Percentiles rank a stretch among this genome's conserved stretches.
Conservation (phyloP, 2,329 filamentous ascomycete genomes). For the Xylaria sp. region DNA sequence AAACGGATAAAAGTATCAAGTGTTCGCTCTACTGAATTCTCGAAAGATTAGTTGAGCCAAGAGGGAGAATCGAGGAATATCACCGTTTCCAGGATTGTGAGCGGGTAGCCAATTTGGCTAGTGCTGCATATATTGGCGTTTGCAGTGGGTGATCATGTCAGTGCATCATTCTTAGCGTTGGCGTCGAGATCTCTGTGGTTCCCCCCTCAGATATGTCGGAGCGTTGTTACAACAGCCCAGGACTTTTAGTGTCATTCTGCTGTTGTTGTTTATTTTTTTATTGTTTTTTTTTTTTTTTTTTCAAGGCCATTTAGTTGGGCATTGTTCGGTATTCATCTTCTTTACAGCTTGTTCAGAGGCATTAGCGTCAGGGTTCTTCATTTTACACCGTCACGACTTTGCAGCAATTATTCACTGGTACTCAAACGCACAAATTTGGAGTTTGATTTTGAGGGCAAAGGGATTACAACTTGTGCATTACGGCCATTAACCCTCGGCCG, state of each 20-base stretch:
- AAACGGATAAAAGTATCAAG: not conserved
- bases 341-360: slow-evolving; percentile 42
- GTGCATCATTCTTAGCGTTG: slow-evolving; percentile 49
- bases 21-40: slow-evolving; percentile 12
- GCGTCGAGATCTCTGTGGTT: slow-evolving; percentile 49
- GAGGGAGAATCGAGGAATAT: slow-evolving; percentile 26
- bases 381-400: slow-evolving; percentile 37
- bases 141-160: slow-evolving; percentile 44
- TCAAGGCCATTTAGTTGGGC: slow-evolving; percentile 46
- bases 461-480: slow-evolving; percentile 30
- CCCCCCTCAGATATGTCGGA: slow-evolving; percentile 41
- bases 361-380: slow-evolving; percentile 47
- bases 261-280: slow-evolving; percentile 35
- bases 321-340: slow-evolving; percentile 48
- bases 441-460: slow-evolving; percentile 36
- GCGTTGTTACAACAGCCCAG: slow-evolving; percentile 44
- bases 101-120: slow-evolving; percentile 45
- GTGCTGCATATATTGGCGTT: slow-evolving; percentile 49
- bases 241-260: slow-evolving; percentile 47
- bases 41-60: slow-evolving; percentile 15
- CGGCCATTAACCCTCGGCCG: slow-evolving; percentile 24
- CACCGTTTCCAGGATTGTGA: slow-evolving; percentile 40
- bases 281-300: slow-evolving; percentile 41
- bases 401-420: slow-evolving; percentile 38
- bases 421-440: slow-evolving; percentile 34